Evolutionary conservation across 306 rosid species (phyloP).

Genomic region (Gastrolobium villosum): DNA sequence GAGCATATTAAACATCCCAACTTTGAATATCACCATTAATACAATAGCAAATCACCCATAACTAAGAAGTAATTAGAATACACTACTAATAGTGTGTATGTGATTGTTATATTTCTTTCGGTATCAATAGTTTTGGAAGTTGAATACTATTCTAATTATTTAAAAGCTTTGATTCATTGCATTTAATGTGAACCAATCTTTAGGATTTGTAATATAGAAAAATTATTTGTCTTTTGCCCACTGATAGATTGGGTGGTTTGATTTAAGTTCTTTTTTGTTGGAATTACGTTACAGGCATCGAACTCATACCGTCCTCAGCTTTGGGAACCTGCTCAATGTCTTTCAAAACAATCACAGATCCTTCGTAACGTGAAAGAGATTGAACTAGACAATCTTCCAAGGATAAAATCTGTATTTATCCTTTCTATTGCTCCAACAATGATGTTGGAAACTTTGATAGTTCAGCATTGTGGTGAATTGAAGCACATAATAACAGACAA

Average conservation of each 20-base stretch:
- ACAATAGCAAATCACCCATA: background rate
- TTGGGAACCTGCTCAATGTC: background rate
- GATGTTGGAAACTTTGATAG: slow-evolving; percentile 1
- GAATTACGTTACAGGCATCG: background rate
- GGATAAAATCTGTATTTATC: slow-evolving; percentile 3
- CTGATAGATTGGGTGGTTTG: background rate
- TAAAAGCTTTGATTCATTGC: too few relatives aligned
- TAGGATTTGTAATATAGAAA: too few relatives aligned
- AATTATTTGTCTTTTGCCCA: background rate
- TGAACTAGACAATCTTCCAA: background rate
- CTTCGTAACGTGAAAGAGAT: background rate
- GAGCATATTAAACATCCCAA: background rate
- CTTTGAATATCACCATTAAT: too few relatives aligned
- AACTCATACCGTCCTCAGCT: background rate
- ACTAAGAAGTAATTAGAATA: background rate
- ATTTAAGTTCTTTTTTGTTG: background rate
- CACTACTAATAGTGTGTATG: too few relatives aligned
- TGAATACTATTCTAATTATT: too few relatives aligned
- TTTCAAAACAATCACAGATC: background rate
- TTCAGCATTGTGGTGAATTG: background rate
- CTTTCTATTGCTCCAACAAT: slow-evolving; percentile 16
- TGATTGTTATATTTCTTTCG: too few relatives aligned
- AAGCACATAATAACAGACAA: background rate
- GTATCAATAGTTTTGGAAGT: too few relatives aligned
- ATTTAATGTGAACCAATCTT: too few relatives aligned